These are phyloP conservation scores for Lolium perenne DNA, from an alignment of 176 grass and related monocot species.

Conservation along the genomic window DNA sequence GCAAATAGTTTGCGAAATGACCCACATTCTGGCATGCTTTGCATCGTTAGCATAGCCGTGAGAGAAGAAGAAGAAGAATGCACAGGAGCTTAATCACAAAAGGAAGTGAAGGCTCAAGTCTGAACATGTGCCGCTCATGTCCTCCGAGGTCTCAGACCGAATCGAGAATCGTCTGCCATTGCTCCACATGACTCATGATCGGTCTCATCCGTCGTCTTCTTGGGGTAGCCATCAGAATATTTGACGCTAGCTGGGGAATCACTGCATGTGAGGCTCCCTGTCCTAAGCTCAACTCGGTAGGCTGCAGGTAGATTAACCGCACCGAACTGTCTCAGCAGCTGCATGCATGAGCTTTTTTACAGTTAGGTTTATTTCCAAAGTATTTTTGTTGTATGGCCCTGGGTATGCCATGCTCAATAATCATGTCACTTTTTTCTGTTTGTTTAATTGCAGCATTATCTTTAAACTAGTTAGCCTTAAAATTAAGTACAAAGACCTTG, in stretches of 20 bases:
- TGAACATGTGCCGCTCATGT: conserved; percentile 25
- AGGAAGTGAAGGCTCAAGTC: neutral
- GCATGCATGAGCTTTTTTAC: conserved; percentile 11
- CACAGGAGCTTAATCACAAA: neutral
- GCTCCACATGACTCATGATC: conserved; percentile 1
- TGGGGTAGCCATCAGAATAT: conserved; percentile 42
- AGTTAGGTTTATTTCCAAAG: neutral
- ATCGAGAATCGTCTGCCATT: conserved; percentile 38
- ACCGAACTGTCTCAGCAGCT: neutral
- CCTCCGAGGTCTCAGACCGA: neutral
- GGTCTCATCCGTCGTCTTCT: conserved; percentile 47
- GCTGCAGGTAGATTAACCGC: conserved; percentile 25
- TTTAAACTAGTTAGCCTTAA: too few relatives aligned
- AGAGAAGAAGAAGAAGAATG: neutral
- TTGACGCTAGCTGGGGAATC: conserved; percentile 47
- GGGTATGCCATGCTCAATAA: too few relatives aligned
- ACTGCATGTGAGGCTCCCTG: conserved; percentile 35
- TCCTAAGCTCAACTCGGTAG: neutral
- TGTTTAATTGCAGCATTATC: too few relatives aligned
- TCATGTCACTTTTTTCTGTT: too few relatives aligned
- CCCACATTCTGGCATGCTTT: neutral
- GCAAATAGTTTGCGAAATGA: neutral
- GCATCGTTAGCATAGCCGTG: neutral
- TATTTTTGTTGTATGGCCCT: too few relatives aligned
- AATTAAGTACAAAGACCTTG: too few relatives aligned